Evolutionary conservation across 2,329 filamentous ascomycete species (phyloP).

Genomic region (Fusarium brachygibbosum): DNA sequence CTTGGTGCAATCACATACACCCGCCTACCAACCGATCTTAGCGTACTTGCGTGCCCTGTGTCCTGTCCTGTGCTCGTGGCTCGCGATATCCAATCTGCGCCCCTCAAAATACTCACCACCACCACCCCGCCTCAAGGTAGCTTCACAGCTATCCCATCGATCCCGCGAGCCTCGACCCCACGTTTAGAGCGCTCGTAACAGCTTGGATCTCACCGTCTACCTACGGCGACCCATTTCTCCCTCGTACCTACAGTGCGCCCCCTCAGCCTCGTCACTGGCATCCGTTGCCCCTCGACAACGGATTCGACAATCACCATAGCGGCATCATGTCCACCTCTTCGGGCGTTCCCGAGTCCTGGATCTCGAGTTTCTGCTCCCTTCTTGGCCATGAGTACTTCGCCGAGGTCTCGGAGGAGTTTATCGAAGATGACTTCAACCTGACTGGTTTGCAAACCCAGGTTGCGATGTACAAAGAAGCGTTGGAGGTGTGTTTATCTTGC

Average conservation of each 20-base stretch:
- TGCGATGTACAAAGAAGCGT: conserved; percentile 97
- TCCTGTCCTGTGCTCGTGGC: conserved; percentile 27
- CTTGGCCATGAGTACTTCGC: conserved; percentile 99
- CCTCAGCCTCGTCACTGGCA: conserved; percentile 27
- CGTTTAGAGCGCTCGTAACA: conserved; percentile 12
- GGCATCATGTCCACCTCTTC: conserved; percentile 70
- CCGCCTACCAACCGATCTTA: conserved; percentile 25
- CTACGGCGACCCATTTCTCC: conserved; percentile 13
- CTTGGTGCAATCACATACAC: conserved; percentile 24
- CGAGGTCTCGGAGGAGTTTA: conserved; percentile 98
- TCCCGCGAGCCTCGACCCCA: conserved; percentile 35
- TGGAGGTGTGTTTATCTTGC: conserved; percentile 72
- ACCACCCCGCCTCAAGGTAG: conserved; percentile 47
- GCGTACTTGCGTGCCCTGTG: conserved; percentile 26
- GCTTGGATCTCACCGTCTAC: conserved; percentile 1
- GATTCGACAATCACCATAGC: conserved; percentile 19
- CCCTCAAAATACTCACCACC: conserved; percentile 42
- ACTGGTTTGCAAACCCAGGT: conserved; percentile 96
- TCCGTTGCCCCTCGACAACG: conserved; percentile 25
- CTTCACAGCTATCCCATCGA: conserved; percentile 46
- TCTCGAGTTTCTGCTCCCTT: conserved; percentile 94
- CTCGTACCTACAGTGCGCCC: conserved; percentile 31
- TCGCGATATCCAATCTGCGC: conserved; percentile 40
- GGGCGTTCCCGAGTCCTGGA: conserved; percentile 87
- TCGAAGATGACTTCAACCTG: conserved; percentile 99